A percentile compares a stretch with the other conserved stretches of the same genome.
These are phyloP conservation scores for Auricularia auricula-judae DNA, from an alignment of 768 basidiomycete species.

Conservation along the genomic window DNA sequence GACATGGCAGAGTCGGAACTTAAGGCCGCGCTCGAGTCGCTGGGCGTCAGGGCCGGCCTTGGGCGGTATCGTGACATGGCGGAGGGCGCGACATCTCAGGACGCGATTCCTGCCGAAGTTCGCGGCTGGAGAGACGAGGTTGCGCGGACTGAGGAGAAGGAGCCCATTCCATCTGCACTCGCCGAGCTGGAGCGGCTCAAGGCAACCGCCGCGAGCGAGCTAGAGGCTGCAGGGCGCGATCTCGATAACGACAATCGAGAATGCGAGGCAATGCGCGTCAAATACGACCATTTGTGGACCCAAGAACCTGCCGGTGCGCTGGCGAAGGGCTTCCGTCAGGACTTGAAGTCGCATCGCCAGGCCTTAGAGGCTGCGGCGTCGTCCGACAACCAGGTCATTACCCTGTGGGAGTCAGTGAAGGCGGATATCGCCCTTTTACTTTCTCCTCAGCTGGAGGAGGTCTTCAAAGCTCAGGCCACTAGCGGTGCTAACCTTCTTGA, in stretches of 20 bases:
- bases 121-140: constrained; percentile 70
- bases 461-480: constrained; percentile 32
- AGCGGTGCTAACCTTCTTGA: constrained; percentile 48
- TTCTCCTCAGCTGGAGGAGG: constrained; percentile 47
- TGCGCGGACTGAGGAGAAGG: constrained; percentile 50
- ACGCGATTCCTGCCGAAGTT: constrained; percentile 50
- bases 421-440: constrained; percentile 54
- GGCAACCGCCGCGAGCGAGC: constrained; percentile 41
- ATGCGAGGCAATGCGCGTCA: constrained; percentile 80
- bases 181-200: constrained; percentile 48
- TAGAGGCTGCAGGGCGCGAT: constrained; percentile 52
- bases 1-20: constrained; percentile 77
- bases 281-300: constrained; percentile 78
- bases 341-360: constrained; percentile 63
- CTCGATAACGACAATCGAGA: constrained; percentile 77
- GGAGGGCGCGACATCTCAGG: constrained; percentile 54
- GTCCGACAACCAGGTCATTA: constrained; percentile 66
- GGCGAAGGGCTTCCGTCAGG: constrained; percentile 61
- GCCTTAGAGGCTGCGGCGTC: constrained; percentile 66
- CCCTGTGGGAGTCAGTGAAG: constrained; percentile 61
- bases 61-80: constrained; percentile 60
- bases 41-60: constrained; percentile 66
- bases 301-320: constrained; percentile 71
- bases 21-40: constrained; percentile 64
- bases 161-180: constrained; percentile 56